Base-by-base conservation (phyloP, 2,329 filamentous ascomycete genomes). In the Neophaeococcomyces aloes region DNA sequence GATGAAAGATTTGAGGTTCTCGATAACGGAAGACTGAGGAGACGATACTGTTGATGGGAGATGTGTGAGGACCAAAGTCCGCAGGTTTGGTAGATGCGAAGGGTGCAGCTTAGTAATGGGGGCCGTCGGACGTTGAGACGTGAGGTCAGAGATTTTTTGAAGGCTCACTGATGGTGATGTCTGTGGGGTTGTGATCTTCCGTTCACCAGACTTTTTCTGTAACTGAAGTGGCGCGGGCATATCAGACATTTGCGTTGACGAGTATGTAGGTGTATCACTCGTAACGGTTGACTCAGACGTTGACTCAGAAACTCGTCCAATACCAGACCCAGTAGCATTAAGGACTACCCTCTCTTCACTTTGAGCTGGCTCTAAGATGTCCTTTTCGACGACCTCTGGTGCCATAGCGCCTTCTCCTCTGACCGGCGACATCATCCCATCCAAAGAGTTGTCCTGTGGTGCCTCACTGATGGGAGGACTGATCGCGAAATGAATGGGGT, bases 1-100 rank as follows among this genome's bases (percentile, higher is more conserved):
- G 48, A 79, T 71, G 55, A 77, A 79, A 10, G 66, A 60, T 35
- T 68, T 71, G 4, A 80, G 58, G 5, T 66, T 58, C 10, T 61
- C 48, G 4, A 65, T 48, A 14, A 74, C 59, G 1, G 62, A 53
- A 2, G 68, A 68, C 13, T 25, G 4, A 19, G 65, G 64, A 7
- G 56, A 53, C 4, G 60, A 57, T 4, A 67, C 59, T 31, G 64
- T 59, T 4, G 60, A 62, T 1, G 76, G 76, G 1, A 79, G 67
- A 47, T 75, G 68, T 1, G 74, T 78, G 34, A 80, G 59, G 2
- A 76, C 65, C 3, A 80, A 56, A 0, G 71, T 75, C 39, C 68
- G 65, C 7, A 78, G 54, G 38, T 71, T 68, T 8, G 74, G 69
- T 2, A 78, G 58, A 60, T 72, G 70, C 8, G 67, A 71, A 11